phyloP scores from a whole-genome alignment of 2,329 filamentous ascomycete species.

The Harringtonia lauricola region DNA sequence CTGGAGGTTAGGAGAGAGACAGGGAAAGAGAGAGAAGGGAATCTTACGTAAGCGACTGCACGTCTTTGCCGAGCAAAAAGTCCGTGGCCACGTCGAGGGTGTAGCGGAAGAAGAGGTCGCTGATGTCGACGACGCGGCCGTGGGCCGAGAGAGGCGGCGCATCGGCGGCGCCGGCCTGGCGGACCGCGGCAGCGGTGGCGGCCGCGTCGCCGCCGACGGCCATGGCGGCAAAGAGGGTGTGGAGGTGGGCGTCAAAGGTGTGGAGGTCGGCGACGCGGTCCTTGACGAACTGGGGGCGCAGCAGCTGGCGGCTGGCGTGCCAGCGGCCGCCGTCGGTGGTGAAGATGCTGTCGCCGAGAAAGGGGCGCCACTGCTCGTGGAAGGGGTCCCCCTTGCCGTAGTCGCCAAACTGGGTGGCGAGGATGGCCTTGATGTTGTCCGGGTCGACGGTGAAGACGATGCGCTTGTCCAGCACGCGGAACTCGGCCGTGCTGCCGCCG shows the following conservation, averaged over 20 bases:
- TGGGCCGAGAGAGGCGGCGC: constrained; percentile 40
- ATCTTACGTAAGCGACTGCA: constrained; percentile 46
- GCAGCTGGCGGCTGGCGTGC: constrained; percentile 70
- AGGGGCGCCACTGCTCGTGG: constrained; percentile 63
- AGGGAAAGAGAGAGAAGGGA: neutral
- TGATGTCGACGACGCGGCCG: constrained; percentile 55
- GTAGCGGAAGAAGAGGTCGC: constrained; percentile 72
- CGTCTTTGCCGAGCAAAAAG: constrained; percentile 70
- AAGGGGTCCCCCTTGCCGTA: constrained; percentile 75
- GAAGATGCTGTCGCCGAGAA: constrained; percentile 67
- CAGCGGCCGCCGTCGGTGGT: constrained; percentile 69
- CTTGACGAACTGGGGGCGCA: constrained; percentile 78
- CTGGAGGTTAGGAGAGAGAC: constrained; percentile 17
- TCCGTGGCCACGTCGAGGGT: constrained; percentile 80
- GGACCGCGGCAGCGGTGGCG: constrained; percentile 44
- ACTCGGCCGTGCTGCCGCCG: constrained; percentile 48
- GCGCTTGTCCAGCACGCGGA: constrained; percentile 41
- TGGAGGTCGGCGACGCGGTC: constrained; percentile 75
- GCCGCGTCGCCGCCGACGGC: constrained; percentile 44
- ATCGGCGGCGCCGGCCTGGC: constrained; percentile 41
- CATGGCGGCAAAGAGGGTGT: constrained; percentile 60
- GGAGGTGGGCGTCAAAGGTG: constrained; percentile 69
- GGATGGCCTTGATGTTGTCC: constrained; percentile 82
- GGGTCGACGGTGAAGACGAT: constrained; percentile 69
- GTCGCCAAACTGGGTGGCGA: constrained; percentile 78